phyloP scores from a whole-genome alignment of 1,284 basidiomycete genomes.

The Fomitopsis betulina region DNA sequence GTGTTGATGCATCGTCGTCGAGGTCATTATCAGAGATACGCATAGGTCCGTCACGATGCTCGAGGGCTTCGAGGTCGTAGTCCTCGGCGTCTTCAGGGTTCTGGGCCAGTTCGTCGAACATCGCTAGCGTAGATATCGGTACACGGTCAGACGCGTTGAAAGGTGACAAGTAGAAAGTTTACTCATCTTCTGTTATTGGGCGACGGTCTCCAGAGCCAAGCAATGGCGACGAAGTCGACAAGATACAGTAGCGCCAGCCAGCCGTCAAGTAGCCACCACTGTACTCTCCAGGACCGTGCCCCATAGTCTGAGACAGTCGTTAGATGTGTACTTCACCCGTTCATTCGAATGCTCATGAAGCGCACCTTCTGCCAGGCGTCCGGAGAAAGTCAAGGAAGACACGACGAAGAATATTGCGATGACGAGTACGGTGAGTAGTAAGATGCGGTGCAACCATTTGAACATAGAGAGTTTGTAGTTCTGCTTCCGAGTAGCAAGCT shows the following conservation, averaged over 20 bases:
- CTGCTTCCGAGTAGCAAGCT: slow-evolving; percentile 83
- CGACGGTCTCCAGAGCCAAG: slow-evolving; percentile 93
- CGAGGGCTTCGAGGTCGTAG: slow-evolving; percentile 81
- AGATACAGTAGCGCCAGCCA: slow-evolving; percentile 88
- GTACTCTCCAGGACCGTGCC: slow-evolving; percentile 87
- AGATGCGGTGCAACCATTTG: slow-evolving; percentile 80
- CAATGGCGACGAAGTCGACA: slow-evolving; percentile 75
- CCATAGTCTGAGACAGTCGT: slow-evolving; percentile 68
- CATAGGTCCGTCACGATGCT: slow-evolving; percentile 40
- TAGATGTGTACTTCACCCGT: background rate
- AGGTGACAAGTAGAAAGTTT: slow-evolving; percentile 1
- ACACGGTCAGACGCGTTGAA: slow-evolving; percentile 22
- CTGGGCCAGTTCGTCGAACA: slow-evolving; percentile 83
- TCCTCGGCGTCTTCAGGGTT: slow-evolving; percentile 92
- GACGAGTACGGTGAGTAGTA: slow-evolving; percentile 81
- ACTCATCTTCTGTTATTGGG: slow-evolving; percentile 88
- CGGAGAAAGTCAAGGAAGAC: slow-evolving; percentile 88
- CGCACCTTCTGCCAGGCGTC: slow-evolving; percentile 81
- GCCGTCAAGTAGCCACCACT: slow-evolving; percentile 98
- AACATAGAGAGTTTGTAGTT: slow-evolving; percentile 87
- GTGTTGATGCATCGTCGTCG: slow-evolving; percentile 65
- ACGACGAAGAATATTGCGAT: slow-evolving; percentile 91
- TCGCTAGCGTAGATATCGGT: slow-evolving; percentile 58
- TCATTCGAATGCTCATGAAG: background rate
- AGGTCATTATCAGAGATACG: slow-evolving; percentile 55